Percentiles rank a stretch among this genome's conserved stretches.
Conservation (phyloP, 768 basidiomycete genomes). For the Kwoniella bestiolae region DNA sequence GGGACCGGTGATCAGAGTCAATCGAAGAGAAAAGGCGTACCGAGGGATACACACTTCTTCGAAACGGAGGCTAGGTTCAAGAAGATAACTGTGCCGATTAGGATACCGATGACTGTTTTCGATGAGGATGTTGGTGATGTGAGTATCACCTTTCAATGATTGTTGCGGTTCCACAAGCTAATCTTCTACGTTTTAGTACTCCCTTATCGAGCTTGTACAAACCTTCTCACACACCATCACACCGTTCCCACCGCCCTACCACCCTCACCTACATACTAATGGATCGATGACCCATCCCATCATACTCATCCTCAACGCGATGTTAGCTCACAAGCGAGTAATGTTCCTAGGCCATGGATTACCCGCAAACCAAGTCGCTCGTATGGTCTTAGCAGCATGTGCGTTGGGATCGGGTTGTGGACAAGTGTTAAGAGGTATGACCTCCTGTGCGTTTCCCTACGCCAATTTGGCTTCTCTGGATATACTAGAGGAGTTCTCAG, state of each 20-base stretch:
- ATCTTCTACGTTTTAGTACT: slow-evolving; percentile 67
- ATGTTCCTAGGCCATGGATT: slow-evolving; percentile 89
- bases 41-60: slow-evolving; percentile 92
- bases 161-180: slow-evolving; percentile 9
- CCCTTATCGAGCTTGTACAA: slow-evolving; percentile 84
- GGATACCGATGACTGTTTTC: slow-evolving; percentile 85
- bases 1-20: not conserved
- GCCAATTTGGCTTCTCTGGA: slow-evolving; percentile 80
- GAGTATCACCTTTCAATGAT: slow-evolving; percentile 51
- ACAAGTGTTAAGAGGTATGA: slow-evolving; percentile 75
- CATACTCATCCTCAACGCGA: slow-evolving; percentile 92
- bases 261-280: slow-evolving; percentile 91
- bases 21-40: slow-evolving; percentile 34
- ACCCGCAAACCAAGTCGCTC: slow-evolving; percentile 87
- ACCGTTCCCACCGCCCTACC: slow-evolving; percentile 65
- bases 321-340: slow-evolving; percentile 93
- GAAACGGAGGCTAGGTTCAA: slow-evolving; percentile 83
- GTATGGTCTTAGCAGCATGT: slow-evolving; percentile 90
- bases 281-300: slow-evolving; percentile 90
- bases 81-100: slow-evolving; percentile 79
- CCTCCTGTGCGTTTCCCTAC: slow-evolving; percentile 92
- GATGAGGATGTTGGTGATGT: slow-evolving; percentile 97
- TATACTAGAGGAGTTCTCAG: slow-evolving; percentile 81
- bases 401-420: slow-evolving; percentile 92
- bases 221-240: slow-evolving; percentile 72